phyloP scores from a whole-genome alignment of 805 yeast species.

The Candida ponderosae region DNA sequence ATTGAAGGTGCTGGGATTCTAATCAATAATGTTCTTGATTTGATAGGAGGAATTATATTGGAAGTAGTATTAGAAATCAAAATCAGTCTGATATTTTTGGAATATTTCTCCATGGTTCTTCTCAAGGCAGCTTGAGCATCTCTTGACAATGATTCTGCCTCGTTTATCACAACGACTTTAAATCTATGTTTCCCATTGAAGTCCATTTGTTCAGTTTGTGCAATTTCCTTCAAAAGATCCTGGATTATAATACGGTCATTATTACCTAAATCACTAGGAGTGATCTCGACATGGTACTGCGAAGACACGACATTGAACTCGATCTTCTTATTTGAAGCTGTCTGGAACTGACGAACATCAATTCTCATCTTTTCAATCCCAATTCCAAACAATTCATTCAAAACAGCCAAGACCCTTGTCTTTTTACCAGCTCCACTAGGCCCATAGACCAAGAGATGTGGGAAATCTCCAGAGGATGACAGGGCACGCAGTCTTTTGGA shows the following conservation, averaged over 20 bases:
- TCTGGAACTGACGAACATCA: slow-evolving; percentile 78
- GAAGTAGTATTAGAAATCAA: slow-evolving; percentile 86
- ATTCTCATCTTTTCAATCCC: slow-evolving; percentile 81
- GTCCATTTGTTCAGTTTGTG: slow-evolving; percentile 94
- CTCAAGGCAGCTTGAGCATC: slow-evolving; percentile 96
- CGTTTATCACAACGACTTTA: slow-evolving; percentile 80
- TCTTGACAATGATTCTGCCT: slow-evolving; percentile 81
- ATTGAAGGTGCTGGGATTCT: slow-evolving; percentile 76
- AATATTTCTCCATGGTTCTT: slow-evolving; percentile 94
- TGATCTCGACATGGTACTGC: slow-evolving; percentile 85
- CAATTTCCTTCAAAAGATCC: slow-evolving; percentile 87
- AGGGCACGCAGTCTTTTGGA: slow-evolving; percentile 57
- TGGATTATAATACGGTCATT: slow-evolving; percentile 94
- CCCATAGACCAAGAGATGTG: slow-evolving; percentile 88
- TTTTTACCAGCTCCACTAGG: slow-evolving; percentile 98
- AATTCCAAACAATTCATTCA: slow-evolving; percentile 75
- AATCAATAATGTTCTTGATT: slow-evolving; percentile 84
- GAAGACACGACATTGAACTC: slow-evolving; percentile 93
- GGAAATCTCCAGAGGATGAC: slow-evolving; percentile 74
- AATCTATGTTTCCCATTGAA: slow-evolving; percentile 51
- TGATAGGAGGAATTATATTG: slow-evolving; percentile 87
- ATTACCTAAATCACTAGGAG: slow-evolving; percentile 95
- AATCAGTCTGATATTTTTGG: slow-evolving; percentile 76
- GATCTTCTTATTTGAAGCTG: slow-evolving; percentile 66
- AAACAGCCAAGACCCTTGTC: slow-evolving; percentile 77